Percentiles rank a stretch among this genome's conserved stretches.
These are phyloP conservation scores for Beauveria rudraprayagi DNA, from an alignment of 2,329 filamentous ascomycete species.

Conservation along the genomic window DNA sequence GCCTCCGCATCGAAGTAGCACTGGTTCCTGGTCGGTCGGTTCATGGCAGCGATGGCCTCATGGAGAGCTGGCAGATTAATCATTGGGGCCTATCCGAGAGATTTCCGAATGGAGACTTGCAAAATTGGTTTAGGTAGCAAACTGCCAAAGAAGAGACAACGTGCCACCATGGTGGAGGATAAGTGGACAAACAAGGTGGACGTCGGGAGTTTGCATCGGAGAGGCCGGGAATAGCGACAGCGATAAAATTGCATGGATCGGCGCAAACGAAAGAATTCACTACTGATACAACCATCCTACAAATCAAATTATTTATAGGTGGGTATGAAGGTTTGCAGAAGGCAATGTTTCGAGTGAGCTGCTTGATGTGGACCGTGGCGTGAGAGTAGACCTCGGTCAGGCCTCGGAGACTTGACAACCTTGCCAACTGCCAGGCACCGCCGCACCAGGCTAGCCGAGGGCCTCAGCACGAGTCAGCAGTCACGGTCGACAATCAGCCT, in stretches of 20 bases:
- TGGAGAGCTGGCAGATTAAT: background rate
- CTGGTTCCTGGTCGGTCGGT: no score
- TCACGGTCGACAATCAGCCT: no score
- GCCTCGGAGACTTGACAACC: no score
- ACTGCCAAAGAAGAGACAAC: background rate
- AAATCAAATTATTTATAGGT: no score
- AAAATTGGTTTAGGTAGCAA: no score
- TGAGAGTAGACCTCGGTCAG: background rate
- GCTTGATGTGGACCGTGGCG: background rate
- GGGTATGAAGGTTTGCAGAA: no score
- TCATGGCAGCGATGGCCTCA: no score
- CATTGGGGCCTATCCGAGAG: background rate
- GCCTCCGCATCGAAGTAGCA: no score
- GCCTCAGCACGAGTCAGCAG: background rate
- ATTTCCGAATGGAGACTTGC: no score
- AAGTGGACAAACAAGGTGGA: background rate
- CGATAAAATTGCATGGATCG: background rate
- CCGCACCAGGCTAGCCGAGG: background rate
- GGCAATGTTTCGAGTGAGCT: background rate
- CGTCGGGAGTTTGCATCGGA: background rate
- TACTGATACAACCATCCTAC: background rate
- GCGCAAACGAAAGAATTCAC: background rate
- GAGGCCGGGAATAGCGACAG: background rate
- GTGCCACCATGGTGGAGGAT: background rate
- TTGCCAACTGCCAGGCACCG: background rate